A percentile compares a stretch with the other conserved stretches of the same genome.
phyloP scores from a whole-genome alignment of 2,329 filamentous ascomycete species.

The Exserohilum rostratum region DNA sequence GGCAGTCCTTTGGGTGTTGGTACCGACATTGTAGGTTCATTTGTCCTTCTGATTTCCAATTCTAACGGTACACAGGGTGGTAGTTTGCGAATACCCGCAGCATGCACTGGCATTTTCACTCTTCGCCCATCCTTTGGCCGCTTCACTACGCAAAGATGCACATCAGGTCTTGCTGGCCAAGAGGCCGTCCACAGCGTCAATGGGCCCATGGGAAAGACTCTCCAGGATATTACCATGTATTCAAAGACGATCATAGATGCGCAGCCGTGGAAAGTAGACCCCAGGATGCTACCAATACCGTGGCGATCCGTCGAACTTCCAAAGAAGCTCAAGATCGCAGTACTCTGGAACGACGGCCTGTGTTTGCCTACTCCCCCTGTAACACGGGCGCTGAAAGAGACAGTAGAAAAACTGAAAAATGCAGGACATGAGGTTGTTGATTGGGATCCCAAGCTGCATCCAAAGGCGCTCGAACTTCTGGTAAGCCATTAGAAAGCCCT shows the following conservation, averaged over 20 bases:
- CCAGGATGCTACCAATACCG: slow-evolving; percentile 59
- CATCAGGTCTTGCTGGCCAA: slow-evolving; percentile 68
- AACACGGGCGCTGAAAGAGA: slow-evolving; percentile 60
- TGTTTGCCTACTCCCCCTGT: slow-evolving; percentile 61
- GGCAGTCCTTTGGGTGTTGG: slow-evolving; percentile 68
- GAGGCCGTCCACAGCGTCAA: slow-evolving; percentile 69
- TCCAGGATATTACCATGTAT: slow-evolving; percentile 58
- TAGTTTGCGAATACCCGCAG: slow-evolving; percentile 62
- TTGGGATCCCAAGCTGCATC: slow-evolving; percentile 61
- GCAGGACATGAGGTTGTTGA: slow-evolving; percentile 63
- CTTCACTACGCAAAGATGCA: slow-evolving; percentile 61
- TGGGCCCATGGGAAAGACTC: slow-evolving; percentile 64
- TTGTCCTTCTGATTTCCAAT: too few species aligned
- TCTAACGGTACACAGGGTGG: slow-evolving; percentile 49
- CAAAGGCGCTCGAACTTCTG: slow-evolving; percentile 57
- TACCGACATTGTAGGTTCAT: slow-evolving; percentile 62
- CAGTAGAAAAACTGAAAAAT: slow-evolving; percentile 58
- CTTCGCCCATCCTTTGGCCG: slow-evolving; percentile 64
- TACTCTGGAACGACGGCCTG: slow-evolving; percentile 59
- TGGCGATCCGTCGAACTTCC: slow-evolving; percentile 55
- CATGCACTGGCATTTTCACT: slow-evolving; percentile 64
- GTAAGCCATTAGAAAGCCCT: slow-evolving; percentile 32
- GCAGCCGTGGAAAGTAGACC: slow-evolving; percentile 60
- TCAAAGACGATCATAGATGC: slow-evolving; percentile 50
- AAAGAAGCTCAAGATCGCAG: slow-evolving; percentile 64